A percentile compares a stretch with the other conserved stretches of the same genome.
Evolutionary conservation across 345 rosid species (phyloP).

Genomic region (Populus deltoides): DNA sequence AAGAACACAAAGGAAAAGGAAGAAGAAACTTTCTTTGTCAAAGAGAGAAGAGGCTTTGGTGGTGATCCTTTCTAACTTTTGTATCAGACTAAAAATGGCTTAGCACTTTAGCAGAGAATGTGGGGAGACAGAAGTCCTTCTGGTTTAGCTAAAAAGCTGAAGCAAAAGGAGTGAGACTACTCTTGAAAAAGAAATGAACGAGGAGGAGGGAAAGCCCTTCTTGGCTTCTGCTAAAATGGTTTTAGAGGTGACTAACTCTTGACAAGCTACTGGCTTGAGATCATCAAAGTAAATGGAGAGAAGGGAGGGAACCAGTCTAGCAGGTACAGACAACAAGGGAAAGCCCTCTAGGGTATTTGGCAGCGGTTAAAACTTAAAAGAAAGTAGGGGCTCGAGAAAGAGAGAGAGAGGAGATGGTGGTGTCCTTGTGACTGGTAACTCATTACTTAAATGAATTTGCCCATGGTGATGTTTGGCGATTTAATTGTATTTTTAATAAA

Average conservation of each 20-base stretch:
- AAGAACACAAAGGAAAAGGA: background rate
- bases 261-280: background rate
- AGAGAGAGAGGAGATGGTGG: slow-evolving; percentile 23
- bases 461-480: too few species aligned
- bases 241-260: background rate
- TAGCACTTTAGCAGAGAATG: background rate
- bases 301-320: background rate
- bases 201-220: background rate
- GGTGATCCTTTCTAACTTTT: background rate
- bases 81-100: background rate
- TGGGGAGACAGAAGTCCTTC: background rate
- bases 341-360: background rate
- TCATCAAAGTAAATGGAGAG: background rate
- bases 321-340: background rate
- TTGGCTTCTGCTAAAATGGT: background rate
- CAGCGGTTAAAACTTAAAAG: background rate
- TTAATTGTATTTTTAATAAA: too few species aligned
- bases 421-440: slow-evolving; percentile 20
- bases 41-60: background rate
- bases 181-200: background rate
- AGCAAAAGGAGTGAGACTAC: background rate
- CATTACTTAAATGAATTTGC: slow-evolving; percentile 5
- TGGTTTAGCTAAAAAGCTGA: background rate
- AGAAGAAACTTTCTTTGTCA: background rate
- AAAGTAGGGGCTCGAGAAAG: slow-evolving; percentile 51